Base-by-base conservation (phyloP, 2,329 filamentous ascomycete genomes). In the Talaromyces albobiverticillius region DNA sequence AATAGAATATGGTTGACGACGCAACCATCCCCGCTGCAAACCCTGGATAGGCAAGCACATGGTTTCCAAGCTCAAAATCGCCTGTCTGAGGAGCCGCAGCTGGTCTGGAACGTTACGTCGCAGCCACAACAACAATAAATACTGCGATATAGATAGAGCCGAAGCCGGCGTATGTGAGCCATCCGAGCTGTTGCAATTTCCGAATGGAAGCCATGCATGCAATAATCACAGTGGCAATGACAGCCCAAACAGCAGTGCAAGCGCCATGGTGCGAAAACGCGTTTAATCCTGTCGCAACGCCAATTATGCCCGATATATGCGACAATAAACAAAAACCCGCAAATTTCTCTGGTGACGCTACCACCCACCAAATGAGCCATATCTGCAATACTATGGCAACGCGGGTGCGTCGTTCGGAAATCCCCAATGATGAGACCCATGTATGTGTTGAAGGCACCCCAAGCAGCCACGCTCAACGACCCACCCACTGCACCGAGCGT, bases 31-130 rank as follows among this genome's bases (percentile, higher is more conserved):
- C 25, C 9, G 25, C 25, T 4, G 5, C 25, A 86, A 87, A 87
- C 18, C 72, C 77, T 0, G 83, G 82, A 59, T 80, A 69, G 7
- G 75, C 79, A 55, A 86, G 79, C 11, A 76, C 76, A 47, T 76
- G 71, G 65, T 81, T 86, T 26, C 82, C 83, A 2, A 86, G 73
- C 0, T 86, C 82, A 61, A 76, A 87, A 40, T 76, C 72, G 0
- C 84, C 83, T 0, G 76, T 78, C 57, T 80, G 75, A 2, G 83
- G 83, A 1, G 84, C 84, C 7, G 81, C 80, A 1, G 83, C 83
- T 13, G 83, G 83, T n/a, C n/a, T n/a, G n/a, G n/a, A n/a, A 2
- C 82, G 76, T 1, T 74, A 76, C 0, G 82, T 85, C 2, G 86
- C 82, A 5, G 78, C 81, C 34, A 86, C 71, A 29, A 83, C 80